Base-by-base conservation (phyloP, 2,329 filamentous ascomycete species). In the Verticillium isaacii region DNA sequence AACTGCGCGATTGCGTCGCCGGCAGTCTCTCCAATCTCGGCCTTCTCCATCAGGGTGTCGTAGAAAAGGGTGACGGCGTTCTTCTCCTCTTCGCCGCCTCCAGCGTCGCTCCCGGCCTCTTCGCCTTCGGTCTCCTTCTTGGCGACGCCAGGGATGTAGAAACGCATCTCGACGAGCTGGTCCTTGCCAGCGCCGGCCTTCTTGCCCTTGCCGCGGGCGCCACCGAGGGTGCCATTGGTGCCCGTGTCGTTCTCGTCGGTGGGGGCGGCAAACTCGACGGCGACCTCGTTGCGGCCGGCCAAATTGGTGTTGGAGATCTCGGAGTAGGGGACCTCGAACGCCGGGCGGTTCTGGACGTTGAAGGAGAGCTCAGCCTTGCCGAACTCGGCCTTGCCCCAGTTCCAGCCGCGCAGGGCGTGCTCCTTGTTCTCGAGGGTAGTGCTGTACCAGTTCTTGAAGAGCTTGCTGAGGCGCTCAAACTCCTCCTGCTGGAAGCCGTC, bases 361-460 rank as follows among this genome's bases (percentile, higher is more conserved):
- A 99, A 99, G 34, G 91, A 86, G 61, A 99, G 86, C 79, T 99
- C 95, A 60, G 93, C 90, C 78, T 98, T 97, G 64, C 90, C 89
- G 74, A 99, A 97, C 71, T 99, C 95, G 66, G 92, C 92, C 78
- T 98, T 99, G 71, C 95, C 95, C 96, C 95, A 99, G 75, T 99
- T 99, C 95, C 95, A 99, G 61, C 95, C 95, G 68, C 95, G 88
- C 63, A 99, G 81, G 29, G 95, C 93, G 76, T 98, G 95, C 77
- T 99, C 95, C 76, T 92, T 92, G 75, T 87, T 91, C 74, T 98
- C 93, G 63, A 99, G 85, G 70, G 89, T 93, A 71, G 95, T 90
- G 78, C 92, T 95, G 78, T 98, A 99, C 92, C 94, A 98, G 72
- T 94, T 91, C 80, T 97, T 98, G 84, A 99, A 97, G 68, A 95